Evolutionary conservation across 805 yeast species (phyloP).

Genomic region (Grigorovia yakushimaensis): DNA sequence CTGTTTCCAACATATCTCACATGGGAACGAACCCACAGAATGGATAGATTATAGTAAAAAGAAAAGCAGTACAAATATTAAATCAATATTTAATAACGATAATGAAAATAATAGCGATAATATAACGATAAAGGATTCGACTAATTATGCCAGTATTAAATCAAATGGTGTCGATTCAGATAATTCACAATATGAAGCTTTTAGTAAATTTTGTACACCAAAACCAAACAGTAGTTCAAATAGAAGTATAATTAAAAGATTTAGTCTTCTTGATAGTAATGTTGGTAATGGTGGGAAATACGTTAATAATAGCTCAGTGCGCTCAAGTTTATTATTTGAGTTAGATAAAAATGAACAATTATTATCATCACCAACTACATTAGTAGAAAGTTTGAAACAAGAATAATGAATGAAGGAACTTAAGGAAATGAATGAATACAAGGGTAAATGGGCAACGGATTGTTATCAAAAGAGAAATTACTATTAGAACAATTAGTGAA

Average conservation of each 20-base stretch:
- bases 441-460: too few species aligned
- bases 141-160: neutral
- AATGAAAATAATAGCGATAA: neutral
- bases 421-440: too few species aligned
- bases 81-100: neutral
- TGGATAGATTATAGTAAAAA: neutral
- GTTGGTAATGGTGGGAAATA: neutral
- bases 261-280: neutral
- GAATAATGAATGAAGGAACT: too few species aligned
- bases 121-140: neutral
- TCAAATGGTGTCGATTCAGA: neutral
- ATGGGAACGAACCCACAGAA: conserved; percentile 20
- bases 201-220: conserved; percentile 3
- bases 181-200: conserved; percentile 2
- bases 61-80: neutral
- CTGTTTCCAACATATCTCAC: conserved; percentile 32
- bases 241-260: neutral
- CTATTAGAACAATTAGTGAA: too few species aligned
- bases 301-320: neutral
- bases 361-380: conserved; percentile 1
- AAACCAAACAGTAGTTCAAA: neutral
- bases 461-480: too few species aligned
- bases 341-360: neutral
- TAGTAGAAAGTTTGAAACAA: neutral
- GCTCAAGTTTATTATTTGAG: conserved; percentile 1